Evolutionary conservation across 73 alveolate genomes (phyloP).

Genomic region (Effrenium voratum): DNA sequence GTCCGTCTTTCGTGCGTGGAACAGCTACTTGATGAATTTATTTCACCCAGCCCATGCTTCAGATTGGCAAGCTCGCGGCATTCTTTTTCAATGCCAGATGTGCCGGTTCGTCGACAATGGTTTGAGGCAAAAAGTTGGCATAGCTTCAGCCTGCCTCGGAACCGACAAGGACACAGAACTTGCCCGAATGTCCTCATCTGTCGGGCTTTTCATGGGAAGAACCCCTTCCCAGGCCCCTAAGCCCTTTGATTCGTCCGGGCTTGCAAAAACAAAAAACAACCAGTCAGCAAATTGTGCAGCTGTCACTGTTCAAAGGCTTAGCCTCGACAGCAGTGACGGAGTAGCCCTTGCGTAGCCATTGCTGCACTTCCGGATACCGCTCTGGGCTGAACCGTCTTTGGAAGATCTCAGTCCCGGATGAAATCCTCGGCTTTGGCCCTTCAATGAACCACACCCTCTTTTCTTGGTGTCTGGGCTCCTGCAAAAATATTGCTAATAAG

Average conservation of each 20-base stretch:
- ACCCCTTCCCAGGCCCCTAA: not conserved
- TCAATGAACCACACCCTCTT: not conserved
- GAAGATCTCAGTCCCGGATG: slow-evolving; percentile 51
- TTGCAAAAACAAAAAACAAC: too few species aligned
- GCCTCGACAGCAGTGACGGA: slow-evolving; percentile 25
- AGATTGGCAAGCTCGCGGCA: too few species aligned
- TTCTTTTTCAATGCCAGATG: too few species aligned
- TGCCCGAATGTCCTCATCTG: slow-evolving; percentile 3
- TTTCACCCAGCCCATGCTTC: too few species aligned
- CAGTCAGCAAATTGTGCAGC: slow-evolving; percentile 26
- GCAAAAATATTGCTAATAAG: too few species aligned
- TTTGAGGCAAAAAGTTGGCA: not conserved
- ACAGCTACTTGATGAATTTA: too few species aligned
- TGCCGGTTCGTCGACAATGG: too few species aligned
- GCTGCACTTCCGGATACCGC: slow-evolving; percentile 79
- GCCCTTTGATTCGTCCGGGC: too few species aligned
- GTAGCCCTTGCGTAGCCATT: slow-evolving; percentile 65
- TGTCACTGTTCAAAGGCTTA: slow-evolving; percentile 31
- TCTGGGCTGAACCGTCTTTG: slow-evolving; percentile 57
- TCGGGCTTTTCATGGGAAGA: not conserved
- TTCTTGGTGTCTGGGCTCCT: not conserved
- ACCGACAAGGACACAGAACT: not conserved
- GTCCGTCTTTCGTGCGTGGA: too few species aligned
- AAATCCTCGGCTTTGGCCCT: slow-evolving; percentile 2
- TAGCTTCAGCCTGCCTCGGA: not conserved